A percentile compares a stretch with the other conserved stretches of the same genome.
Evolutionary conservation across 805 yeast genomes (phyloP).

Genomic region (Cyberlindnera mycetangii): DNA sequence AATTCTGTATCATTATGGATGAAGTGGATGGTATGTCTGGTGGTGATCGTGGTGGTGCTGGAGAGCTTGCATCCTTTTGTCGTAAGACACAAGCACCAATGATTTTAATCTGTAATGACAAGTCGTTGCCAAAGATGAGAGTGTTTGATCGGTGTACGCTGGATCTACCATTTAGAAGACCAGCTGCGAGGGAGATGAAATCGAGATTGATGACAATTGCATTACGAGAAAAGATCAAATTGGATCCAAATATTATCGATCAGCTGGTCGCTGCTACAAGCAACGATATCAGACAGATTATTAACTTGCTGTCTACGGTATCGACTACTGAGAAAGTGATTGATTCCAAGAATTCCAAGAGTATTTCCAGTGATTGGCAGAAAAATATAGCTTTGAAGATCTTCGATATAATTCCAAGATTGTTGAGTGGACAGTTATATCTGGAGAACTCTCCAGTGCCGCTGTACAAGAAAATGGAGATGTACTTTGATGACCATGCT

Average conservation of each 20-base stretch:
- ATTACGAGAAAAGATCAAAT: conserved; percentile 71
- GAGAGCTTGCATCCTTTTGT: conserved; percentile 86
- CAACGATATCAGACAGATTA: conserved; percentile 92
- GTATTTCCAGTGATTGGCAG: conserved; percentile 71
- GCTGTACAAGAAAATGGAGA: conserved; percentile 77
- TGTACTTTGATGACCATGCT: conserved; percentile 92
- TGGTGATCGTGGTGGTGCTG: conserved; percentile 99
- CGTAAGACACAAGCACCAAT: conserved; percentile 84
- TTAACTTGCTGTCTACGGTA: conserved; percentile 82
- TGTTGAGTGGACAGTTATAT: conserved; percentile 61
- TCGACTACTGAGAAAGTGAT: conserved; percentile 68
- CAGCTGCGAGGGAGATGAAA: conserved; percentile 76
- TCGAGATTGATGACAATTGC: conserved; percentile 90
- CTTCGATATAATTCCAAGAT: conserved; percentile 77
- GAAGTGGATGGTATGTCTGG: conserved; percentile 99
- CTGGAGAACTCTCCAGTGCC: conserved; percentile 49
- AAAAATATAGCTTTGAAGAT: conserved; percentile 90
- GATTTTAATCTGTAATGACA: conserved; percentile 91
- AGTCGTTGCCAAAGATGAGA: conserved; percentile 90
- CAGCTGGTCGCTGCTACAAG: conserved; percentile 81
- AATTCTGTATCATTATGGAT: conserved; percentile 89
- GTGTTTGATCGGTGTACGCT: conserved; percentile 83
- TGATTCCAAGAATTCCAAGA: conserved; percentile 58
- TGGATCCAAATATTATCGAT: conserved; percentile 79
- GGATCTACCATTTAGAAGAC: conserved; percentile 85